A percentile compares a stretch with the other conserved stretches of the same genome.
These are phyloP conservation scores for Lycium barbarum DNA, from an alignment of 257 asterid species.

Conservation along the genomic window DNA sequence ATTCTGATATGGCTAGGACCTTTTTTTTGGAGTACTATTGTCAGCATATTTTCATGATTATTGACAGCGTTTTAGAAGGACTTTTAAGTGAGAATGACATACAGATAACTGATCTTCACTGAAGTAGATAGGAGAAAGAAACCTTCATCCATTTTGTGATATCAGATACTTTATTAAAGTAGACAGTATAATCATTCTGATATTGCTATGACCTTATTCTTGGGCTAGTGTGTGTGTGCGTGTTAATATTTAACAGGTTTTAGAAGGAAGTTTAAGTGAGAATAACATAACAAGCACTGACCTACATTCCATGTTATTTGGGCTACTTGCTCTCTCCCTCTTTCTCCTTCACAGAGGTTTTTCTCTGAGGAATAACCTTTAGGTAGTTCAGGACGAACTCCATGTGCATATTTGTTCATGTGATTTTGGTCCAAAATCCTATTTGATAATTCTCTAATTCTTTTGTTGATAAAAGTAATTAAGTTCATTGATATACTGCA, in stretches of 20 bases:
- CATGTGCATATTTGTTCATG: neutral
- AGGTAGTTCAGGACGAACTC: neutral
- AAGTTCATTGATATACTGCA: neutral
- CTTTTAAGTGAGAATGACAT: neutral
- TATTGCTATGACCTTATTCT: neutral
- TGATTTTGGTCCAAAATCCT: constrained; percentile 11
- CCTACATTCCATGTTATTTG: neutral
- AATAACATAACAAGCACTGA: neutral
- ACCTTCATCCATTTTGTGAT: neutral
- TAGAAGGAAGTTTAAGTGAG: neutral
- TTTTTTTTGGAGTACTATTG: neutral
- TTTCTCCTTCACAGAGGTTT: neutral
- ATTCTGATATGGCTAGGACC: neutral
- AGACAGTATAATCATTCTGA: neutral
- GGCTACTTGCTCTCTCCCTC: neutral
- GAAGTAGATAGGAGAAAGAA: neutral
- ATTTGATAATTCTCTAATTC: neutral
- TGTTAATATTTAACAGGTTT: neutral
- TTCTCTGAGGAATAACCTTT: neutral
- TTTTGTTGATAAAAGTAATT: neutral
- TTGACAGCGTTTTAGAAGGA: neutral
- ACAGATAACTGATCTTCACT: neutral
- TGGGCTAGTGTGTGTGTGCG: neutral
- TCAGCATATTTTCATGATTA: neutral
- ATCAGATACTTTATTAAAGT: neutral